Evolutionary conservation across 192 early-diverging fungal species (phyloP).

Genomic region (Backusella circina): DNA sequence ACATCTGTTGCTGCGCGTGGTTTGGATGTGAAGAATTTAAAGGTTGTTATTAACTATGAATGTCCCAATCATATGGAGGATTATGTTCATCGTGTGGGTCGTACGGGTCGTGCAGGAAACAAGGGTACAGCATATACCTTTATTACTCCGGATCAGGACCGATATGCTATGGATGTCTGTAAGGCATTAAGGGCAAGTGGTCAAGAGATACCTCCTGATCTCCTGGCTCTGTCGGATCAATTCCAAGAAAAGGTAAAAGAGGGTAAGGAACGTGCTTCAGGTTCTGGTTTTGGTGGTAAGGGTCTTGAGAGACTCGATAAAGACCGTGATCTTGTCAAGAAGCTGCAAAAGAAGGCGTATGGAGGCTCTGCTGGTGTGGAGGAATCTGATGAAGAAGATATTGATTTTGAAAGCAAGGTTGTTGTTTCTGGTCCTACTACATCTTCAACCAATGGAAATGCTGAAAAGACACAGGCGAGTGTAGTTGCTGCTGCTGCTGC

Average conservation of each 20-base stretch:
- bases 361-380: constrained; percentile 62
- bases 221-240: constrained; percentile 74
- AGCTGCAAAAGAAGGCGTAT: constrained; percentile 87
- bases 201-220: constrained; percentile 67
- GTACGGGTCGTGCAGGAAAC: constrained; percentile 97
- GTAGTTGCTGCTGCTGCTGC: constrained; percentile 27
- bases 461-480: constrained; percentile 18
- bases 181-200: constrained; percentile 84
- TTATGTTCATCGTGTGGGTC: constrained; percentile 96
- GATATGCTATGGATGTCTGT: constrained; percentile 87
- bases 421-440: neutral
- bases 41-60: constrained; percentile 94
- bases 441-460: constrained; percentile 15
- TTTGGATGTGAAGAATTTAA: constrained; percentile 91
- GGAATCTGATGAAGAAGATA: constrained; percentile 62
- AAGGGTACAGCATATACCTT: constrained; percentile 97
- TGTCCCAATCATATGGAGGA: constrained; percentile 98
- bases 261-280: constrained; percentile 64
- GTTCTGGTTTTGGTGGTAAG: constrained; percentile 94
- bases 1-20: constrained; percentile 96
- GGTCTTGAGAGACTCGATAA: constrained; percentile 93
- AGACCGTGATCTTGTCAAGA: constrained; percentile 85
- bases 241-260: constrained; percentile 79
- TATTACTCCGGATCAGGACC: constrained; percentile 91
- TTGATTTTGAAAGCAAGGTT: constrained; percentile 37